Evolutionary conservation across 495 filamentous ascomycete species (phyloP).

Genomic region (Aspergillus incahuasiensis): DNA sequence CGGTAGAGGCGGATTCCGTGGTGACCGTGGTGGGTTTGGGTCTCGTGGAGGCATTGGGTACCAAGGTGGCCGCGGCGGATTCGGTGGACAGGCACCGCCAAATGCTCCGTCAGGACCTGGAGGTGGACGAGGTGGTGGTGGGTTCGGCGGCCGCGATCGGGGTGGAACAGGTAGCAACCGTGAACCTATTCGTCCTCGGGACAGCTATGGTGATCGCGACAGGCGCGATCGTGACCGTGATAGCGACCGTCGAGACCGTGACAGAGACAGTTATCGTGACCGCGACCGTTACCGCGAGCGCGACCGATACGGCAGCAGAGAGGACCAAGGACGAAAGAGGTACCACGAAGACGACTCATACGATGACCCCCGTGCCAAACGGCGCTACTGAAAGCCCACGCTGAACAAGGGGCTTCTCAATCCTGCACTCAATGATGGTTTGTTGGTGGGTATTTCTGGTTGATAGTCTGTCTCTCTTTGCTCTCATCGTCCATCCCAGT

Average conservation of each 20-base stretch:
- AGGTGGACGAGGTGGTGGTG: slow-evolving; percentile 54
- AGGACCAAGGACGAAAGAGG: slow-evolving; percentile 55
- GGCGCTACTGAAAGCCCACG: slow-evolving; percentile 60
- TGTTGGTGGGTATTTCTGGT: slow-evolving; percentile 50
- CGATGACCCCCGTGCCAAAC: slow-evolving; percentile 74
- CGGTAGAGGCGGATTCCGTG: slow-evolving; percentile 59
- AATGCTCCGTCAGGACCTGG: slow-evolving; percentile 81
- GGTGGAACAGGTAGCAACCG: slow-evolving; percentile 51
- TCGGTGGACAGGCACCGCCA: slow-evolving; percentile 61
- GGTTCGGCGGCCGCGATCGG: slow-evolving; percentile 43
- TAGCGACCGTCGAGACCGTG: slow-evolving; percentile 45
- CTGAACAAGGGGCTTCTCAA: slow-evolving; percentile 15
- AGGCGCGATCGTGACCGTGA: slow-evolving; percentile 57
- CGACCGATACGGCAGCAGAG: slow-evolving; percentile 57
- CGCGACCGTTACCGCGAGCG: slow-evolving; percentile 41
- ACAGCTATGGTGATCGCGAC: slow-evolving; percentile 47
- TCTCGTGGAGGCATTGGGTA: slow-evolving; percentile 58
- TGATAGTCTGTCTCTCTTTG: slow-evolving; percentile 37
- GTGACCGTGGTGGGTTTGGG: slow-evolving; percentile 54
- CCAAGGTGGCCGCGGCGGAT: slow-evolving; percentile 56
- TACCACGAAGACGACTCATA: slow-evolving; percentile 55
- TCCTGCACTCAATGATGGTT: slow-evolving; percentile 28
- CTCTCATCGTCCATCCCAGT: slow-evolving; percentile 42
- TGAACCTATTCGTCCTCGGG: slow-evolving; percentile 49
- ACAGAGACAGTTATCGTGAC: slow-evolving; percentile 45